Percentiles rank a stretch among this genome's conserved stretches.
Evolutionary conservation across 73 alveolate genomes (phyloP).

Genomic region (Diophrys sp.): DNA sequence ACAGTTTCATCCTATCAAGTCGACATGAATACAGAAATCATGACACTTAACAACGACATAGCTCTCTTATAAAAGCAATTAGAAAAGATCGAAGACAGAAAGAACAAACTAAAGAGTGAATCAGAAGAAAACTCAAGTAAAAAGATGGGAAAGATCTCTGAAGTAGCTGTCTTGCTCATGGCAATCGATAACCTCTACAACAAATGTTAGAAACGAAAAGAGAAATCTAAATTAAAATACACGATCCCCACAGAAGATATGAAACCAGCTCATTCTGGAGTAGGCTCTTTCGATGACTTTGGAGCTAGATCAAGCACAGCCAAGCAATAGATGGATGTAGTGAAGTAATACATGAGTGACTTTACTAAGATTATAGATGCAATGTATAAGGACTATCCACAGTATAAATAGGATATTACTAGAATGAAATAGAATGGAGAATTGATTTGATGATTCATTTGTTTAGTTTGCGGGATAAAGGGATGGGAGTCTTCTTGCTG

Average conservation of each 20-base stretch:
- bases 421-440: background rate
- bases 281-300: background rate
- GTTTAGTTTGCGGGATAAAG: no score
- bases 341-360: background rate
- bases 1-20: slow-evolving; percentile 45
- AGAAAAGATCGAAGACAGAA: slow-evolving; percentile 40
- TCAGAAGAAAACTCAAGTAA: slow-evolving; percentile 44
- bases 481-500: no score
- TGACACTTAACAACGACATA: slow-evolving; percentile 67
- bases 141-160: slow-evolving; percentile 35
- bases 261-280: no score
- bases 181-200: slow-evolving; percentile 48
- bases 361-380: background rate
- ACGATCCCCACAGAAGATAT: slow-evolving; percentile 25
- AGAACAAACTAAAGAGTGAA: slow-evolving; percentile 42
- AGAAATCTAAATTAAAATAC: slow-evolving; percentile 16
- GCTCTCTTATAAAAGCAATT: slow-evolving; percentile 41
- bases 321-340: background rate
- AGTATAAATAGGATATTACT: background rate
- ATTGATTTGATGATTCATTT: background rate
- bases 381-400: background rate
- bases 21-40: slow-evolving; percentile 62
- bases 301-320: background rate
- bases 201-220: slow-evolving; percentile 40
- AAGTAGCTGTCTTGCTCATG: slow-evolving; percentile 50